Evolutionary conservation across 768 basidiomycete species (phyloP).

Genomic region (Lentinula detonsa): DNA sequence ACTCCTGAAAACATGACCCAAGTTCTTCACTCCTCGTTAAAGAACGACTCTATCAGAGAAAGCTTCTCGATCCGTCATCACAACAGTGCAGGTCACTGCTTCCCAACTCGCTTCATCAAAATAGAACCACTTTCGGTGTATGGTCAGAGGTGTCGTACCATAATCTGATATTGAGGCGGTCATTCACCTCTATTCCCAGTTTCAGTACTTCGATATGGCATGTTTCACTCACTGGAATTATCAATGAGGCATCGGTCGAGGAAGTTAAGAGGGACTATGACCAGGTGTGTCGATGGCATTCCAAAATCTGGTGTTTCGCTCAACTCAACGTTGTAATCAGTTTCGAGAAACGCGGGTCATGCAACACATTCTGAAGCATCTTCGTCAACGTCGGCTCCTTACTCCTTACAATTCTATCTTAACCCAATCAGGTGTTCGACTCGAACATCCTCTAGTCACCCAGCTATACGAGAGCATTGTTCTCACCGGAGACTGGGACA

Average conservation of each 20-base stretch:
- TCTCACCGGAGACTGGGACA: slow-evolving; percentile 57
- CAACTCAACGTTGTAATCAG: slow-evolving; percentile 25
- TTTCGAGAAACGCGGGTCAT: slow-evolving; percentile 61
- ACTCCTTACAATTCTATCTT: slow-evolving; percentile 59
- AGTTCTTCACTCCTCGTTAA: slow-evolving; percentile 55
- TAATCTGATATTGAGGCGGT: background rate
- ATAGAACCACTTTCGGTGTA: slow-evolving; percentile 71
- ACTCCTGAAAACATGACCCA: slow-evolving; percentile 63
- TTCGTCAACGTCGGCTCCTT: slow-evolving; percentile 69
- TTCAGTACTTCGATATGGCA: slow-evolving; percentile 83
- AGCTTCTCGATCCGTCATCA: slow-evolving; percentile 52
- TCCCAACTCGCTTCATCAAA: slow-evolving; percentile 68
- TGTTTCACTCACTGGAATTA: slow-evolving; percentile 55
- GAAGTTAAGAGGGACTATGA: slow-evolving; percentile 47
- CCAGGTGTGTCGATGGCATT: slow-evolving; percentile 32
- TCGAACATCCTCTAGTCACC: slow-evolving; percentile 70
- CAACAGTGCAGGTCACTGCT: slow-evolving; percentile 49
- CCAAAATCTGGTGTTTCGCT: background rate
- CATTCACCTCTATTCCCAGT: slow-evolving; percentile 45
- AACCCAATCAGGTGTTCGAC: slow-evolving; percentile 42
- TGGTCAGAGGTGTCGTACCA: background rate
- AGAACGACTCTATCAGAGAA: slow-evolving; percentile 61
- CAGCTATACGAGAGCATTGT: slow-evolving; percentile 60
- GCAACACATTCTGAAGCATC: slow-evolving; percentile 67
- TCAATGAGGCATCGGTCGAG: slow-evolving; percentile 51